Evolutionary conservation across 129 eudicot genomes (phyloP), one percentile per base, ranked within the genome.

Genomic region (Gnaphalium uliginosum): DNA sequence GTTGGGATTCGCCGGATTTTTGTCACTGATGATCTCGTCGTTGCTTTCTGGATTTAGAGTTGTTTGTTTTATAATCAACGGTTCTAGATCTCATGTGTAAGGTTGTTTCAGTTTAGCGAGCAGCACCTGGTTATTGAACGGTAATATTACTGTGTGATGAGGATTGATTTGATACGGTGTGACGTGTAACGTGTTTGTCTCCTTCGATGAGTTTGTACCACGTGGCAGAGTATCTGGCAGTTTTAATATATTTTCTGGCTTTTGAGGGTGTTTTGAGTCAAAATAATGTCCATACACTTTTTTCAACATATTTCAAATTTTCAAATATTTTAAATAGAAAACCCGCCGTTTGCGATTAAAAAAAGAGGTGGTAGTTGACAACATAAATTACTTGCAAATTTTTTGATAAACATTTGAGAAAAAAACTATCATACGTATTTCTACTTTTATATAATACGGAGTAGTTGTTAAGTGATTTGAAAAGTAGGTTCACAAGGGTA

Each of bases 21-120:
- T 90, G 68, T 90, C 84, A 51, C 67, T 90, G 71, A 85, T 82
- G 70, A 67, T 90, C 30, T 86, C 90, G 21, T 76, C 89, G 43
- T 57, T 90, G 78, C 73, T 90, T 2, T 90, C 96, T 5, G 96
- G 96, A 17, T 90, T 87, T 46, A 86, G 96, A 71, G 96, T 80
- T 43, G 96, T 81, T 4, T 81, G 85, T 77, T 90, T 85, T 77
- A 64, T 90, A 41, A 80, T 87, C 72, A 90, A 86, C 66, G 89
- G 93, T 56, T 85, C 93, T 32, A 86, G 96, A 65, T 90, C 78
- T 82, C 91, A 87, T 66, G 54, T 87, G 35, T 90, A 83, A 73
- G 51, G 26, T 58, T 60, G 76, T 58, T 80, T 66, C 4, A 14
- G 29, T 25, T 10, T 13, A 6, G 11, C 1, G 66, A 72, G 78